Base-by-base conservation (phyloP, 1,284 basidiomycete species). In the Lentinula novae-zelandiae region DNA sequence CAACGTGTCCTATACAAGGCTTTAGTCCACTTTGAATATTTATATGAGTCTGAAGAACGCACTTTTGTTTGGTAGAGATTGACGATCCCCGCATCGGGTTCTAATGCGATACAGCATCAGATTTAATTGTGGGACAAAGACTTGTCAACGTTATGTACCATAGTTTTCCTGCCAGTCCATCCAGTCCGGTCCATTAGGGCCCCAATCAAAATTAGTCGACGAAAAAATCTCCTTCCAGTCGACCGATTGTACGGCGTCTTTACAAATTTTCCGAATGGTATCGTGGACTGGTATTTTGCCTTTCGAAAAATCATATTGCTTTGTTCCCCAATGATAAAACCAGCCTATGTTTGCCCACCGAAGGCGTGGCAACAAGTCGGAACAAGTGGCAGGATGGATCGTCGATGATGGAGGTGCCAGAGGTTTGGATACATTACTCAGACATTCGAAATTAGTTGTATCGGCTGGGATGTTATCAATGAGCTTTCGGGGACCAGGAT, bases 281-380 rank as follows among this genome's bases (percentile, higher is more conserved):
- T 73, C 64, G 51, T 87, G 82, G 54, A 96, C 85, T 0, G 78
- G 77, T 0, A 84, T 87, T 59, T 82, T 85, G 0, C 82, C 82
- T 65, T 79, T 83, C 0, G 83, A 80, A 65, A 96, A 95, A 69
- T 96, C 92, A 68, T 97, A 97, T 61, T 90, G 87, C 68, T 96
- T 97, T 31, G 86, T 90, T 1, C 92, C 90, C 94, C 94, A 96
- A 75, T 96, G 85, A 72, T 97, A 97, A 58, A 85, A 90, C 86
- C 90, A 92, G 5, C 95, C 95, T 50, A 97, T 89, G 68, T 96
- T 97, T 1, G 93, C 90, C 95, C 95, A 97, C 42, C 95, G 82
- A 40, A 97, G 72, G 70, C 86, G 89, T 0, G 77, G 76, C n/a
- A 94, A 66, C 5, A 95, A 81, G 50, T 79, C 72, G 0, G 82